Base-by-base conservation (phyloP, 148 eudicot species). In the Rhododendron ovatum region DNA sequence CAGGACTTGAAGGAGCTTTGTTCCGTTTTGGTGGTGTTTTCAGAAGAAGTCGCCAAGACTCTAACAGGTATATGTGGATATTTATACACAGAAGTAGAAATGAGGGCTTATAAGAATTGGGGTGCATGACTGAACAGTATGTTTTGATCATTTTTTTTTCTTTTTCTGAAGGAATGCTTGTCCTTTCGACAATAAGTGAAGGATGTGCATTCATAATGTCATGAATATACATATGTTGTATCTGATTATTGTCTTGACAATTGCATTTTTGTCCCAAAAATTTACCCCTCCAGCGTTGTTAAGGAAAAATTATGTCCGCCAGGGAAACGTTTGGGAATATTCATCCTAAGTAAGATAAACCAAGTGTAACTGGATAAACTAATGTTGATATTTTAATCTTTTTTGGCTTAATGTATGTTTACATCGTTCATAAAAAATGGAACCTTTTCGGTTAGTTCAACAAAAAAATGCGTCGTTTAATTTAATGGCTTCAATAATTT, bases 1-100 rank as follows among this genome's bases (percentile, higher is more conserved):
- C 93, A 93, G 84, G 99, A 98, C 86, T 90, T 95, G 89, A 94
- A 92, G 93, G 98, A 95, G 88, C 94, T 98, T 22, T 95, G 98
- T 89, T 93, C 99, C 41, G 98, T 95, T 89, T 92, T 98, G 90
- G 94, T 94, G 80, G 98, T 98, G 61, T 91, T 91, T 90, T 91
- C 98, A 51, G 90, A 87, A 89, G 98, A 94, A 91, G 96, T 95
- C 83, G 96, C 98, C n/a, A 93, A 89, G 88, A 90, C 93, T 86
- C 90, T 92, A 86, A 89, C 95, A 92, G 98, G 99, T 98, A 91
- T 26, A 51, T 33, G 22, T 53, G 20, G 35, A 53, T 84, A 30
- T 48, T 47, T 50, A 45, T 24, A 10, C 33, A 26, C 8, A 75
- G 9, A 37, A n/a, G 43, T 39, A 4, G 53, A 79, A 43, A 43